Evolutionary conservation across 495 filamentous ascomycete species (phyloP), one percentile per base, ranked within the genome.

Genomic region (Aspergillus coremiiformis): DNA sequence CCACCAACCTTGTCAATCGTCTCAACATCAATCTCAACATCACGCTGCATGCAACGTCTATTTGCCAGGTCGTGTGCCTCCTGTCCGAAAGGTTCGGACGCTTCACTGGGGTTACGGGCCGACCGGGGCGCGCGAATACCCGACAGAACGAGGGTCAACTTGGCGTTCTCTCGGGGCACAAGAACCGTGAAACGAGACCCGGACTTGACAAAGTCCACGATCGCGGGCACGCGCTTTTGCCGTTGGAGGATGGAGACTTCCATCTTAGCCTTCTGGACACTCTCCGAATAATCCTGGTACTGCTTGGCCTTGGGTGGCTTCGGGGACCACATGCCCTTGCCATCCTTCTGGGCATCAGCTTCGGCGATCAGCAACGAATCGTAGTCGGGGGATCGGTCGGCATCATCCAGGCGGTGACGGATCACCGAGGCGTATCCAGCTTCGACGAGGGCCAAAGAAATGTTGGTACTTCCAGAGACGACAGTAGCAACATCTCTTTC

Each of bases 181-280:
- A 99, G 76, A 39, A 99, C 77, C 24, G 87, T 93, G 69, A 99
- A 99, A 47, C 94, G 84, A 21, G 91, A 95, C 26, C 87, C 94
- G 12, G 89, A 89, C 71, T 96, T 95, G 74, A 96, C 93, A 63
- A 90, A 99, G 65, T 99, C 94, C 39, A 99, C 92, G 55, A 99
- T 71, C 7, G 86, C 94, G 3, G 94, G 90, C n/a, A 96, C 85
- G 56, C 85, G 89, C 70, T 87, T 89, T 68, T 95, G 90, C 15
- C 92, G 83, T 50, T 89, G 84, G 15, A 99, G 79, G 27, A 87
- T 81, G 4, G 89, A 86, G 20, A 95, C 75, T 62, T 93, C 89
- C 37, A 93, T 83, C 78, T 95, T 97, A 44, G 94, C 94, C 68
- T 96, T 96, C 66, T 96, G 91, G 0, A 91, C 73, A 37, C 73